A percentile compares a stretch with the other conserved stretches of the same genome.
These are phyloP conservation scores for Fraxinus sp. DNA, from an alignment of 305 asterid species.

Conservation along the genomic window DNA sequence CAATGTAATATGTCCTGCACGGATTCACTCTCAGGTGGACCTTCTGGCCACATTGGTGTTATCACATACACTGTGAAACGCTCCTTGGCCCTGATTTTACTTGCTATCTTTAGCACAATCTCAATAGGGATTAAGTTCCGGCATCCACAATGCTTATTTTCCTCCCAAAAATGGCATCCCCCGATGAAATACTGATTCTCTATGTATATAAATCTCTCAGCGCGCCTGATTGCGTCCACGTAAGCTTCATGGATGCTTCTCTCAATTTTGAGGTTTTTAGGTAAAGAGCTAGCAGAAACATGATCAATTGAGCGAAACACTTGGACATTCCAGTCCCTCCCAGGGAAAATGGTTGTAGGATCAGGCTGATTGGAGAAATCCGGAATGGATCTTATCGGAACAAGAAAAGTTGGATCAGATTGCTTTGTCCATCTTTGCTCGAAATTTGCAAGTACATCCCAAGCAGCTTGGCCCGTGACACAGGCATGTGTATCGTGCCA, in stretches of 20 bases:
- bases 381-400: constrained; percentile 50
- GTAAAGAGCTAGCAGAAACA: constrained; percentile 53
- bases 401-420: constrained; percentile 54
- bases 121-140: constrained; percentile 77
- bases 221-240: constrained; percentile 80
- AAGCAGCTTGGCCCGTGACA: constrained; percentile 66
- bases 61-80: constrained; percentile 62
- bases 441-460: constrained; percentile 68
- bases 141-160: constrained; percentile 73
- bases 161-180: constrained; percentile 86
- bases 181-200: constrained; percentile 94
- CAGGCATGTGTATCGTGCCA: constrained; percentile 92
- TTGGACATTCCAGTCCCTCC: constrained; percentile 69
- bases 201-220: constrained; percentile 68
- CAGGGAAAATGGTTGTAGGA: constrained; percentile 20
- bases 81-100: constrained; percentile 63
- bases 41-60: constrained; percentile 98
- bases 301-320: constrained; percentile 83
- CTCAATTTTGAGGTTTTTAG: constrained; percentile 46
- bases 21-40: constrained; percentile 72
- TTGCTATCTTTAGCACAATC: constrained; percentile 68
- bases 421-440: constrained; percentile 92
- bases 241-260: constrained; percentile 80
- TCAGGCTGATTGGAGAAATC: constrained; percentile 45
- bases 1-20: constrained; percentile 79